Conservation (phyloP, 768 basidiomycete genomes). For the Nidularia sp. region DNA sequence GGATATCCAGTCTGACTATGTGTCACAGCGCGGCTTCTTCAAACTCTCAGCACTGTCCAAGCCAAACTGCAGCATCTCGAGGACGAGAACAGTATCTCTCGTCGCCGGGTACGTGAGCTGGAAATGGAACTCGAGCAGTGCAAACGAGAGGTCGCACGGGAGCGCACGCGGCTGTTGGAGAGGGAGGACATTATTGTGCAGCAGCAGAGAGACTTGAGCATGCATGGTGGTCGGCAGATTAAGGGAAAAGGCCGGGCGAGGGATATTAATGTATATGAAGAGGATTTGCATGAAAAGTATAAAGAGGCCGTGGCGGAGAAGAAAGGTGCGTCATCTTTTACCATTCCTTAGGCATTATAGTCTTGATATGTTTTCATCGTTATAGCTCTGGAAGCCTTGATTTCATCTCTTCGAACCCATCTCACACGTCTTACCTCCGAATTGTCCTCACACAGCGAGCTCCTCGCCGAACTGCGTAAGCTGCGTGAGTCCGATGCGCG, state of each 20-base stretch:
- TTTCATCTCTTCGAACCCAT: conserved; percentile 68
- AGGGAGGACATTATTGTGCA: conserved; percentile 43
- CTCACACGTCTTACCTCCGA: conserved; percentile 76
- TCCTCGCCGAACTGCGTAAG: conserved; percentile 62
- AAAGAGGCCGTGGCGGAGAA: conserved; percentile 83
- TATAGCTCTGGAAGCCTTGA: conserved; percentile 77
- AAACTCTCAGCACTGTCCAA: conserved; percentile 61
- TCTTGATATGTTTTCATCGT: conserved; percentile 8
- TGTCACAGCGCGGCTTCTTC: conserved; percentile 51
- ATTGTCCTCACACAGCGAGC: conserved; percentile 68
- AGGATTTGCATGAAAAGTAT: conserved; percentile 49
- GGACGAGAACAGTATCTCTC: conserved; percentile 77
- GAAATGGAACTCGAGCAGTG: conserved; percentile 84
- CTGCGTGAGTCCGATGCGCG: conserved; percentile 60
- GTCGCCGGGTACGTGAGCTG: conserved; percentile 79
- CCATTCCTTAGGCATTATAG: not conserved
- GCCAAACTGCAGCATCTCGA: conserved; percentile 70
- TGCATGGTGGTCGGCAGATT: conserved; percentile 14
- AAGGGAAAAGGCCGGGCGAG: conserved; percentile 35
- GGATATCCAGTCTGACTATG: not conserved
- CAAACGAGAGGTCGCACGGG: conserved; percentile 70
- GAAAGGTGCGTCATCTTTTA: conserved; percentile 55
- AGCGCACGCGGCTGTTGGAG: conserved; percentile 62
- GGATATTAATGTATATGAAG: conserved; percentile 25
- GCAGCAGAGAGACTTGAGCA: conserved; percentile 22